A percentile compares a stretch with the other conserved stretches of the same genome.
Conservation (phyloP, 495 filamentous ascomycete species). For the Aspergillus steynii region DNA sequence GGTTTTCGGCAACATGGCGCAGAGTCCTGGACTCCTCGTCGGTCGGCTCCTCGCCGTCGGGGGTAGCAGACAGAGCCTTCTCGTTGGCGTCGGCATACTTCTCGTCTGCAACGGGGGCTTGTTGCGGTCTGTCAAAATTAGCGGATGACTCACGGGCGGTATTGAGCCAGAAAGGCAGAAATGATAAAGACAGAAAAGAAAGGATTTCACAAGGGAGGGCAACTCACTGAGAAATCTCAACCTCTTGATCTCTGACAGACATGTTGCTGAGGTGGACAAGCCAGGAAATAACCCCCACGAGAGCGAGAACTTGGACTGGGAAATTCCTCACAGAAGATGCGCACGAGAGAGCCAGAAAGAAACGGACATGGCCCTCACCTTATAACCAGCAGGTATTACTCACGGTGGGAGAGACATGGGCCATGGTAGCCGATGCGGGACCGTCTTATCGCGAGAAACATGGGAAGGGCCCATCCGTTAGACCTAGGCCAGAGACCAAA, state of each 20-base stretch:
- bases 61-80: slow-evolving; percentile 32
- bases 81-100: slow-evolving; percentile 30
- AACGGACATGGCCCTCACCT: slow-evolving; percentile 18
- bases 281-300: slow-evolving; percentile 11
- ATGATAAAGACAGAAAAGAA: slow-evolving; percentile 3
- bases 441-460: slow-evolving; percentile 16
- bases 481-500: slow-evolving; percentile 7
- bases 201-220: neutral
- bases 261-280: slow-evolving; percentile 25
- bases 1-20: slow-evolving; percentile 54
- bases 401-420: slow-evolving; percentile 13
- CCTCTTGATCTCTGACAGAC: slow-evolving; percentile 35
- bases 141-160: neutral
- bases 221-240: slow-evolving; percentile 40
- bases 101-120: slow-evolving; percentile 28
- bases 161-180: neutral
- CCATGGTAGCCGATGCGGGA: slow-evolving; percentile 19
- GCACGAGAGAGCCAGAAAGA: slow-evolving; percentile 4
- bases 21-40: slow-evolving; percentile 52
- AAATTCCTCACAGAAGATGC: slow-evolving; percentile 8
- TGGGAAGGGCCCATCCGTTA: slow-evolving; percentile 11
- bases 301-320: slow-evolving; percentile 1
- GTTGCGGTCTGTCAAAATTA: slow-evolving; percentile 10
- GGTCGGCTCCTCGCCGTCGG: slow-evolving; percentile 55
- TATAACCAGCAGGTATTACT: slow-evolving; percentile 16